Conservation (phyloP, 2,329 filamentous ascomycete genomes). For the Sphaerulina vaccinii region DNA sequence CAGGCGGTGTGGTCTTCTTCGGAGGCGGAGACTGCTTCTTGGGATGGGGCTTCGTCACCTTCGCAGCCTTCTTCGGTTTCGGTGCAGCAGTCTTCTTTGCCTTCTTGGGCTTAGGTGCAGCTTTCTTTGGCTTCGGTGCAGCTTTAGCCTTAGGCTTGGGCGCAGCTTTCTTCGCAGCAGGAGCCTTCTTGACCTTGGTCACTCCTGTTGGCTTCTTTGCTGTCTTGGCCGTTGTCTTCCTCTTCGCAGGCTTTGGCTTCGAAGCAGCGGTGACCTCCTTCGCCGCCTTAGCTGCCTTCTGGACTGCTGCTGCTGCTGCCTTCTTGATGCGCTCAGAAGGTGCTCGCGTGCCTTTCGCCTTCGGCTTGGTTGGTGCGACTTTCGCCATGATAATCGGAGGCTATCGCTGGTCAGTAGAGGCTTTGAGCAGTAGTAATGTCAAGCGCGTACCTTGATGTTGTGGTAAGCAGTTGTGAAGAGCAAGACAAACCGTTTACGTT, state of each 20-base stretch:
- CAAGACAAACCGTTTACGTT: background rate
- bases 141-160: background rate
- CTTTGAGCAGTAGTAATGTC: background rate
- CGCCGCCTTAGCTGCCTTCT: background rate
- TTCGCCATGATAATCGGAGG: conserved; percentile 7
- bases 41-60: too few species aligned
- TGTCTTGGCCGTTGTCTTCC: background rate
- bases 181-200: background rate
- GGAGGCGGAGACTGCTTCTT: too few species aligned
- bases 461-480: too few species aligned
- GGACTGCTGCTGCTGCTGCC: background rate
- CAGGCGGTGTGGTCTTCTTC: too few species aligned
- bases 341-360: background rate
- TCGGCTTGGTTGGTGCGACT: background rate
- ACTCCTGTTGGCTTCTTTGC: conserved; percentile 1
- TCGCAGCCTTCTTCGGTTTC: too few species aligned
- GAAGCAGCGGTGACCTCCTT: background rate
- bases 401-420: background rate
- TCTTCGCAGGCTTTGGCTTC: background rate
- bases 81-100: background rate
- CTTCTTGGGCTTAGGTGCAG: background rate
- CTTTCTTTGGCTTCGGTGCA: background rate
- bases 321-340: background rate
- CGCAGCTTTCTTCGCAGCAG: background rate
- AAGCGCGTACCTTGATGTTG: background rate